Percentiles rank a stretch among this genome's conserved stretches.
Evolutionary conservation across 441 rosid genomes (phyloP).

Genomic region (Gossypium aridum): DNA sequence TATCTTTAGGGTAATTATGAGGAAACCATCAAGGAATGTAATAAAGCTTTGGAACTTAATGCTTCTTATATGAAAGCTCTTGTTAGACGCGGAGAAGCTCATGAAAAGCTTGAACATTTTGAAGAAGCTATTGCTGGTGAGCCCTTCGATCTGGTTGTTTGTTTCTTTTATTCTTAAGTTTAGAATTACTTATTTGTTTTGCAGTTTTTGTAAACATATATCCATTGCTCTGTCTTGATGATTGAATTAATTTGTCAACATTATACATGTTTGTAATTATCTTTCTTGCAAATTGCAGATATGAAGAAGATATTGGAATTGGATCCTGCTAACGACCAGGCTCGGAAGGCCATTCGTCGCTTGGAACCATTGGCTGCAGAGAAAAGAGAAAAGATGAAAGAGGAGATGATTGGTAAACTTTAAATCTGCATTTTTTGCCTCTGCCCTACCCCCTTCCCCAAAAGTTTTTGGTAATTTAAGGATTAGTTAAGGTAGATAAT

Average conservation of each 20-base stretch:
- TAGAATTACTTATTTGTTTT: neutral
- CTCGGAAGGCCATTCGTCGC: constrained; percentile 48
- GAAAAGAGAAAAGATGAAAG: constrained; percentile 92
- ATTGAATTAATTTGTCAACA: neutral
- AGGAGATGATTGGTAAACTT: constrained; percentile 85
- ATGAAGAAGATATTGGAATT: constrained; percentile 76
- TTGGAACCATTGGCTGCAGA: constrained; percentile 87
- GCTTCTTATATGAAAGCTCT: constrained; percentile 74
- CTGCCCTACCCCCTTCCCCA: too few relatives aligned
- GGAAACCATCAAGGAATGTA: constrained; percentile 80
- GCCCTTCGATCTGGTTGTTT: constrained; percentile 7
- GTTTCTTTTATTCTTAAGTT: neutral
- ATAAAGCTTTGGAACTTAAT: constrained; percentile 74
- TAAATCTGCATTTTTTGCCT: neutral
- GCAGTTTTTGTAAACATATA: neutral
- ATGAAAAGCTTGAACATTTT: constrained; percentile 78
- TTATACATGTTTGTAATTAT: neutral
- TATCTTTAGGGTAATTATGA: constrained; percentile 56
- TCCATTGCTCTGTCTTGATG: neutral
- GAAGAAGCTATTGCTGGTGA: constrained; percentile 87
- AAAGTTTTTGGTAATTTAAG: too few relatives aligned
- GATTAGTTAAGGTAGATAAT: neutral
- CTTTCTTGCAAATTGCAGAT: constrained; percentile 36
- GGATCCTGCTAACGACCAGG: constrained; percentile 77
- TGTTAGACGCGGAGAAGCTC: constrained; percentile 75